Evolutionary conservation across 2,329 filamentous ascomycete species (phyloP).

Genomic region (Trichoderma afroharzianum): DNA sequence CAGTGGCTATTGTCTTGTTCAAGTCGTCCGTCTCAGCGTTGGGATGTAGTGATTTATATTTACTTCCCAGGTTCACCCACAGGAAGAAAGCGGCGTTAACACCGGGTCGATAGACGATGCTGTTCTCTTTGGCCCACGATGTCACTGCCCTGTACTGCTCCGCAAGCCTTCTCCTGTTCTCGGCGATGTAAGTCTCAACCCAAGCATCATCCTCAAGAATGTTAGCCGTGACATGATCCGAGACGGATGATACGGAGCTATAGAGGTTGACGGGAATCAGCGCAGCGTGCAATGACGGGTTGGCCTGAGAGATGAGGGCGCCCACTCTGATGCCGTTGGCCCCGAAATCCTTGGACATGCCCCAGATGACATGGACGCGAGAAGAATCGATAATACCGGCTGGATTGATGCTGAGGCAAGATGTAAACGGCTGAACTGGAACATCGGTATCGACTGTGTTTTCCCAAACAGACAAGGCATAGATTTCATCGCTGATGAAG

Average conservation of each 20-base stretch:
- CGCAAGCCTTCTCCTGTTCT: slow-evolving; percentile 40
- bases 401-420: slow-evolving; percentile 42
- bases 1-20: slow-evolving; percentile 25
- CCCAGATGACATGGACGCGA: slow-evolving; percentile 48
- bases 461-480: slow-evolving; percentile 49
- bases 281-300: slow-evolving; percentile 36
- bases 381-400: slow-evolving; percentile 42
- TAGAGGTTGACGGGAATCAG: slow-evolving; percentile 39
- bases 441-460: slow-evolving; percentile 32
- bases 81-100: slow-evolving; percentile 53
- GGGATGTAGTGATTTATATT: slow-evolving; percentile 24
- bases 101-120: slow-evolving; percentile 42
- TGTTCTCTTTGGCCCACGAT: slow-evolving; percentile 34
- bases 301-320: slow-evolving; percentile 45
- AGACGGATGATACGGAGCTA: slow-evolving; percentile 41
- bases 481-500: slow-evolving; percentile 48
- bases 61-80: slow-evolving; percentile 45
- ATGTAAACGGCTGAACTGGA: slow-evolving; percentile 38
- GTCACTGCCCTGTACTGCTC: slow-evolving; percentile 37
- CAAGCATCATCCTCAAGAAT: slow-evolving; percentile 43
- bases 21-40: slow-evolving; percentile 21
- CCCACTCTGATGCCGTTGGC: slow-evolving; percentile 53
- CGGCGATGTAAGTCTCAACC: slow-evolving; percentile 40
- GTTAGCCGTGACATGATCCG: slow-evolving; percentile 38
- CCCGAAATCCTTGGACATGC: slow-evolving; percentile 52